Evolutionary conservation across 1,139 yeast species (phyloP).

Genomic region (Sugiyamaella novakii): DNA sequence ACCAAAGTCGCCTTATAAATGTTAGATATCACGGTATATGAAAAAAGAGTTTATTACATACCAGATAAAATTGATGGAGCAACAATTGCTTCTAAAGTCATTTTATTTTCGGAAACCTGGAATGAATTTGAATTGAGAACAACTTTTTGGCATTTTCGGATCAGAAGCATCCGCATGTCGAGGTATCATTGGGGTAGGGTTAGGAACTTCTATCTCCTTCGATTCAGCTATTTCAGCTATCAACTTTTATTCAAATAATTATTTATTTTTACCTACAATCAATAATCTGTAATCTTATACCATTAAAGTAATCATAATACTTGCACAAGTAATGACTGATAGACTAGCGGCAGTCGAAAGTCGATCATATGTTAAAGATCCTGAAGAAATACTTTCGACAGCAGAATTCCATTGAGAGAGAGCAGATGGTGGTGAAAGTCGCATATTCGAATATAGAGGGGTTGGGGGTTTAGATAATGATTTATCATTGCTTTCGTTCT

Average conservation of each 20-base stretch:
- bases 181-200: background rate
- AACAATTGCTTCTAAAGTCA: conserved; percentile 56
- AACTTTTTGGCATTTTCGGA: background rate
- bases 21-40: background rate
- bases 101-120: background rate
- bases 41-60: conserved; percentile 17
- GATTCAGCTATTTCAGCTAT: no score
- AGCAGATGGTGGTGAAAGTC: conserved; percentile 11
- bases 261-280: no score
- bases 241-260: no score
- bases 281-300: background rate
- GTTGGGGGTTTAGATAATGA: background rate
- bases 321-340: background rate
- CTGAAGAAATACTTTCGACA: conserved; percentile 5
- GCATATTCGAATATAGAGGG: conserved; percentile 10
- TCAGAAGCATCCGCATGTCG: background rate
- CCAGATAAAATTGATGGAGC: conserved; percentile 98
- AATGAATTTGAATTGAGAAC: no score
- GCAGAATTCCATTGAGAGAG: conserved; percentile 7
- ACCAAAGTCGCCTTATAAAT: conserved; percentile 62
- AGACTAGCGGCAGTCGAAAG: background rate
- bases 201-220: no score
- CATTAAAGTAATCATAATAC: background rate
- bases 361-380: background rate
- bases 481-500: no score